Evolutionary conservation across 768 basidiomycete genomes (phyloP), one percentile per base, ranked within the genome.

Genomic region (Collybia mongolica): DNA sequence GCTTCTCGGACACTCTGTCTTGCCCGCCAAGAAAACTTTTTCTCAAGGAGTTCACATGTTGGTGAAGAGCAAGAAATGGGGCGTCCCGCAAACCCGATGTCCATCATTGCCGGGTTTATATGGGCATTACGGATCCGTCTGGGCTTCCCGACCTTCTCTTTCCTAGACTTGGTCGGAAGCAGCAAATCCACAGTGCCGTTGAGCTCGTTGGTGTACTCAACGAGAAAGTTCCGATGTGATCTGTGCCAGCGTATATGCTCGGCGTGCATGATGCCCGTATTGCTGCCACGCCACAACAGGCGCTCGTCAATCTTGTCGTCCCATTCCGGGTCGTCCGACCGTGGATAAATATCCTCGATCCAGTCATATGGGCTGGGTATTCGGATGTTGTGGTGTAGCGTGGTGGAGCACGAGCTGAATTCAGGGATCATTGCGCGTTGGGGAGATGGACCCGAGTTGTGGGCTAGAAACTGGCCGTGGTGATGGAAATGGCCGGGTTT

Each of bases 241-340:
- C 70, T 58, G 54, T 62, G 46, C 86, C 85, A 86, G 5, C 68
- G 66, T 6, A 73, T 67, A 1, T 55, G 47, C 1, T 60, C 48
- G 12, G 65, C 58, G 29, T 79, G 74, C 45, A 56, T 68, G 17
- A 82, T 85, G 8, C 89, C 90, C 0, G 89, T 90, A 39, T 81
- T 87, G 37, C 80, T 80, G 2, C 90, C 90, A 36, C 90, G 74
- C 90, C 90, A 91, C 36, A 82, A 70, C 15, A 90, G 55, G 3
- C 79, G 69, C 52, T 85, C 80, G 60, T 86, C 78, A 1, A 67
- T 23, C 68, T 86, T 90, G 26, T 77, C 72, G 14, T 82, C 78
- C 80, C 85, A 93, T 0, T 72, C 73, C 7, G 84, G 77, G 63
- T 89, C 82, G 55, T 83, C 71, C 2, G 62, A 62, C 2, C 69